These are phyloP conservation scores for Trifolium pratense DNA, from an alignment of 306 rosid species.

Conservation along the genomic window DNA sequence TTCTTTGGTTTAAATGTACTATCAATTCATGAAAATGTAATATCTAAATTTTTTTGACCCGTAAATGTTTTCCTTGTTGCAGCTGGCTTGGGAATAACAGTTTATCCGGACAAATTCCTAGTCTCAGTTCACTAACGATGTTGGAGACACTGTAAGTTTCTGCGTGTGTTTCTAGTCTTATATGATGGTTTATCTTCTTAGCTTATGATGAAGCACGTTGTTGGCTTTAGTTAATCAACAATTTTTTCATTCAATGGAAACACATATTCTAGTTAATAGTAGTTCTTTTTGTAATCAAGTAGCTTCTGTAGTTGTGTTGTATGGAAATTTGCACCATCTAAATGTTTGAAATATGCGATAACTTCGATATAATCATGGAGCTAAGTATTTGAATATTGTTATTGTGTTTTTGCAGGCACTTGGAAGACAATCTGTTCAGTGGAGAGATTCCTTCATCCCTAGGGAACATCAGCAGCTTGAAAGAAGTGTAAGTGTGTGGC, in stretches of 20 bases:
- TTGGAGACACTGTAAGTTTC: slow-evolving; percentile 79
- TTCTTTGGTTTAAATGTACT: slow-evolving; percentile 18
- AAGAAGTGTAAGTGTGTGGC: slow-evolving; percentile 68
- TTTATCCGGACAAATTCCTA: slow-evolving; percentile 79
- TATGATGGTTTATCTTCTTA: slow-evolving; percentile 24
- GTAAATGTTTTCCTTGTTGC: slow-evolving; percentile 37
- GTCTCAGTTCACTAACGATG: slow-evolving; percentile 67
- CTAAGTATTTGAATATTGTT: slow-evolving; percentile 22
- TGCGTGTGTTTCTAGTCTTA: not conserved
- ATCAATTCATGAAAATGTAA: slow-evolving; percentile 30
- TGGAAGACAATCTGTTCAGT: slow-evolving; percentile 78
- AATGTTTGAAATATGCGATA: slow-evolving; percentile 38
- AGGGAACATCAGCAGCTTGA: slow-evolving; percentile 63
- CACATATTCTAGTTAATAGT: slow-evolving; percentile 11
- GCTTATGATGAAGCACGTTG: slow-evolving; percentile 21
- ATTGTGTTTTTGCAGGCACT: slow-evolving; percentile 61
- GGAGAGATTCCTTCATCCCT: slow-evolving; percentile 86
- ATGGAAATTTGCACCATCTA: slow-evolving; percentile 31
- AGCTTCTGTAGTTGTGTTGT: not conserved
- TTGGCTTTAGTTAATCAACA: slow-evolving; percentile 11
- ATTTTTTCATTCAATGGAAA: slow-evolving; percentile 36
- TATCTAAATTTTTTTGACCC: slow-evolving; percentile 24
- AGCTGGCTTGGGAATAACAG: slow-evolving; percentile 91
- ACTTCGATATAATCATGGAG: slow-evolving; percentile 32
- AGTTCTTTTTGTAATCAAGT: slow-evolving; percentile 31